Base-by-base conservation (phyloP, 164 flowering plant genomes). In the Magnolia sinica region DNA sequence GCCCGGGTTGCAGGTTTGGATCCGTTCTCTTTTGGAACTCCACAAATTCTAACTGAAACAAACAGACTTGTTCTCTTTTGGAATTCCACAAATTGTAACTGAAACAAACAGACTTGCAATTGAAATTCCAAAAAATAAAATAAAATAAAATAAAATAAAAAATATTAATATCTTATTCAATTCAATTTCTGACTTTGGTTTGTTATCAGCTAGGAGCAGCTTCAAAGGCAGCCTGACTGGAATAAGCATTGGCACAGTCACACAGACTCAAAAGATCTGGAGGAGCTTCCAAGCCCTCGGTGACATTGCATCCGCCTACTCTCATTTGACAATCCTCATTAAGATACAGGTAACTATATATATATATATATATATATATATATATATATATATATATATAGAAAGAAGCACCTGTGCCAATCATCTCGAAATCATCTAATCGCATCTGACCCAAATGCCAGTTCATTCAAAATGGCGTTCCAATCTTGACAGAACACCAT, bases 291-390 rank as follows among this genome's bases (percentile, higher is more conserved):
- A 89, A 81, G 91, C 91, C 20, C 86, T 90, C 2, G 94, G 94
- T 20, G 83, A 89, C 80, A 90, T 90, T 6, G 94, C 94, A n/a
- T 89, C 88, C 55, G 94, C 94, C 20, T 90, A 90, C 82, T 88
- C 91, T 1, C 89, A 80, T 74, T 89, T 91, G 1, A 70, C 84
- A 22, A 84, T 90, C 51, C 89, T 90, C 14, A 84, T 90, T 11
- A 91, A 90, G 73, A 90, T 89, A 81, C 93, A 90, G 88, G 90
- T 89, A 76, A 5, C 3, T n/a, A 64, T 20, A 19, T n/a, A n/a
- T n/a, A n/a, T n/a, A n/a, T n/a, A n/a, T n/a, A n/a, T n/a, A n/a
- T n/a, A n/a, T n/a, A n/a, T n/a, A n/a, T n/a, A n/a, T n/a, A n/a
- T n/a, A n/a, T n/a, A n/a, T n/a, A n/a, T n/a, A n/a, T n/a, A n/a